phyloP scores from a whole-genome alignment of 768 basidiomycete genomes.

The Mrakia gelida region DNA sequence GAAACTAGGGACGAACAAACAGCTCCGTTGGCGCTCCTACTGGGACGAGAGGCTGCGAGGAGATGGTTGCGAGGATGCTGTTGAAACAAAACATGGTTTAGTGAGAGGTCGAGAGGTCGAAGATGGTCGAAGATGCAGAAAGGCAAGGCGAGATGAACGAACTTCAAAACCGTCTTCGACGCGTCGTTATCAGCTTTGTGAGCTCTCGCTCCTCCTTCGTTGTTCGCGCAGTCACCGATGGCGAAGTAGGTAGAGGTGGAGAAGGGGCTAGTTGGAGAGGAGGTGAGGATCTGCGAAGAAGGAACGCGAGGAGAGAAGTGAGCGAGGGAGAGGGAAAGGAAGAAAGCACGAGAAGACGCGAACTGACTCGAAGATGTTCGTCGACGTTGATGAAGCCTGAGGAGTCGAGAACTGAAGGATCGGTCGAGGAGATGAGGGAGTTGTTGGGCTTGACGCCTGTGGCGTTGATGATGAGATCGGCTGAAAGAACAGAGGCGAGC shows the following conservation, averaged over 20 bases:
- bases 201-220: slow-evolving; percentile 8
- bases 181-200: neutral
- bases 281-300: too few relatives aligned
- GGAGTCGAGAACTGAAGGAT: neutral
- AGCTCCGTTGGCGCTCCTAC: neutral
- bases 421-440: neutral
- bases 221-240: slow-evolving; percentile 18
- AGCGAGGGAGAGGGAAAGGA: neutral
- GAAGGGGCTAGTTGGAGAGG: neutral
- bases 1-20: slow-evolving; percentile 2
- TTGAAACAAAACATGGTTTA: neutral
- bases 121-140: neutral
- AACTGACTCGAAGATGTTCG: neutral
- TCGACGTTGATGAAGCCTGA: neutral
- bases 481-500: neutral
- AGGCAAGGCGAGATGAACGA: neutral
- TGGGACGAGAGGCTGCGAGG: neutral
- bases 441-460: neutral
- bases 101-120: neutral
- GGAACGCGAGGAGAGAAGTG: too few relatives aligned
- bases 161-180: neutral
- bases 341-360: too few relatives aligned
- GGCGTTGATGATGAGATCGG: neutral
- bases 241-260: slow-evolving; percentile 15
- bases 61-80: slow-evolving; percentile 11